Evolutionary conservation across 371 early-diverging fungal species (phyloP).

Genomic region (Nematocida sp.): DNA sequence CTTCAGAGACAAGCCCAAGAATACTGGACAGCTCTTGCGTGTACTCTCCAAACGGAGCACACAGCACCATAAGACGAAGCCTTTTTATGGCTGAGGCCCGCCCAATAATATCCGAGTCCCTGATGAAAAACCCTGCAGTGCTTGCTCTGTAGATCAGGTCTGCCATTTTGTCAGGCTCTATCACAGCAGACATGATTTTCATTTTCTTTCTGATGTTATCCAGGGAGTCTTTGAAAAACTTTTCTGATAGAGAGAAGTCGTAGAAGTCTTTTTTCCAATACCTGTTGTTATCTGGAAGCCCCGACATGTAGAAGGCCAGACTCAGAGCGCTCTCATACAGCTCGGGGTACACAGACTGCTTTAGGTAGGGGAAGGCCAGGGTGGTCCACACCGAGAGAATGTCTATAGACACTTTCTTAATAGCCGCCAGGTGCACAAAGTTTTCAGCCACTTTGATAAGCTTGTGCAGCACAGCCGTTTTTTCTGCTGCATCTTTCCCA

Average conservation of each 20-base stretch:
- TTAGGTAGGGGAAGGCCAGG: slow-evolving; percentile 19
- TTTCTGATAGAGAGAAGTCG: slow-evolving; percentile 41
- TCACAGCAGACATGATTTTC: slow-evolving; percentile 18
- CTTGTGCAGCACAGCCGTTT: not conserved
- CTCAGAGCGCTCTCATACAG: not conserved
- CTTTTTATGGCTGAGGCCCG: slow-evolving; percentile 50
- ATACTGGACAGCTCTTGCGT: slow-evolving; percentile 29
- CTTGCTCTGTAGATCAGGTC: slow-evolving; percentile 51
- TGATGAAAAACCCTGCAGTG: slow-evolving; percentile 51
- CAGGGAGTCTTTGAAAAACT: slow-evolving; percentile 52
- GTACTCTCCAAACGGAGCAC: slow-evolving; percentile 45
- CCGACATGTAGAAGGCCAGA: not conserved
- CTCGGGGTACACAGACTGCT: not conserved
- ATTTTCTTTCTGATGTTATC: slow-evolving; percentile 42
- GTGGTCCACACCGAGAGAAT: slow-evolving; percentile 10
- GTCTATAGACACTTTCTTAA: not conserved
- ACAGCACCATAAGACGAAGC: slow-evolving; percentile 52
- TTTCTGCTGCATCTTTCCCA: not conserved
- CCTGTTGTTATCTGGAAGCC: slow-evolving; percentile 13
- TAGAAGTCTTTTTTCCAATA: slow-evolving; percentile 50
- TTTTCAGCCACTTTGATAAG: not conserved
- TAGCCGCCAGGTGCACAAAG: not conserved
- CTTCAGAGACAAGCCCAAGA: slow-evolving; percentile 44
- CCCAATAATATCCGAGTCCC: slow-evolving; percentile 48
- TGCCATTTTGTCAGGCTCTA: slow-evolving; percentile 42